These are phyloP conservation scores for Claviceps humidiphila DNA, from an alignment of 2,329 filamentous ascomycete species.

Conservation along the genomic window DNA sequence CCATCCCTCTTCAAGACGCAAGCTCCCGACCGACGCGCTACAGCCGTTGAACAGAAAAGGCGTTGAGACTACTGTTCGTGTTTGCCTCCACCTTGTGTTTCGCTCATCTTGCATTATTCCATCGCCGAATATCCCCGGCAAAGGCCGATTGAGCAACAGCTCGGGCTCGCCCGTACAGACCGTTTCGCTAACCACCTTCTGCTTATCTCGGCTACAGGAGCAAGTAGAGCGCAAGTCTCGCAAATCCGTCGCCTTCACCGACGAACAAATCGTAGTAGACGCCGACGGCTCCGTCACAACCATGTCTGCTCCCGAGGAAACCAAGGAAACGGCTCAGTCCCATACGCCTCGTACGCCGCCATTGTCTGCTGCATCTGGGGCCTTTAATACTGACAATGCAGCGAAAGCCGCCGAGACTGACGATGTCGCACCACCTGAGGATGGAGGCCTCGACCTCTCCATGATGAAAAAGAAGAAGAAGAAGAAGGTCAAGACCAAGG, in stretches of 20 bases:
- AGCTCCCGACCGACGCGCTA: not conserved
- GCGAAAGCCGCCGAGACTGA: constrained; percentile 31
- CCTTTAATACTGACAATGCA: constrained; percentile 36
- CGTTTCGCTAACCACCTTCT: not conserved
- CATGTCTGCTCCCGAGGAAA: constrained; percentile 57
- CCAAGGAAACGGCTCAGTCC: constrained; percentile 69
- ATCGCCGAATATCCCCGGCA: not conserved
- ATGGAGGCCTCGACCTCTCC: constrained; percentile 43
- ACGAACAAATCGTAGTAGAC: constrained; percentile 78
- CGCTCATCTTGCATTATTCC: not conserved
- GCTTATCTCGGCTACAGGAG: constrained; percentile 7
- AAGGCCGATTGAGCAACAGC: not conserved
- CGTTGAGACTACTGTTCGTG: constrained; percentile 1
- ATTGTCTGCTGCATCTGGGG: constrained; percentile 39
- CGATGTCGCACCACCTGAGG: constrained; percentile 31
- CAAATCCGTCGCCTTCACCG: constrained; percentile 89
- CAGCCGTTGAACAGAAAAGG: not conserved
- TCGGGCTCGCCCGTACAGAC: not conserved
- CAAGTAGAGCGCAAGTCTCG: constrained; percentile 54
- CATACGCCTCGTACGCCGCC: constrained; percentile 58
- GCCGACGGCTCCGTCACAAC: constrained; percentile 75
- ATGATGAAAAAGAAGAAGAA: constrained; percentile 91
- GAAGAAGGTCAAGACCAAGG: constrained; percentile 50
- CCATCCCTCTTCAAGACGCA: not conserved
- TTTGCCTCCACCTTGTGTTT: not conserved